Evolutionary conservation across 176 grass and related monocot genomes (phyloP), one percentile per base, ranked within the genome.

Genomic region (Eleusine coracana): DNA sequence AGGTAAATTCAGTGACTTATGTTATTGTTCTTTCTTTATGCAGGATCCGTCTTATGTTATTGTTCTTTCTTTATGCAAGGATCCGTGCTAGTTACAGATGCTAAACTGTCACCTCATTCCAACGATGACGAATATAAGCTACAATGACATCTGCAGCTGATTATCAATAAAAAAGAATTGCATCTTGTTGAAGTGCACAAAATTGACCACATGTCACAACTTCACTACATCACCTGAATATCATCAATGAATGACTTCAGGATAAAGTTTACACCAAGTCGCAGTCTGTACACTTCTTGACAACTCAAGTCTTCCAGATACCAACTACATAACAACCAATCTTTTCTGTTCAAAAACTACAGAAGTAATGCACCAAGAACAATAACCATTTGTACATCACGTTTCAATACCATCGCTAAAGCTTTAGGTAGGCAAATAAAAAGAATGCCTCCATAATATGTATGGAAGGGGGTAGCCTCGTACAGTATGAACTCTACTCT

Each of bases 391-490:
- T 79, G 84, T 62, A 50, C 75, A 69, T 62, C 50, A 60, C 5
- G 25, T 74, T 76, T 90, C 52, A 60, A 67, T 2, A 78, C 45
- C 28, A 36, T 29, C 42, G 27, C 78, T 50, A 60, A 39, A 27
- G 46, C 61, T 86, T 42, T 69, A 63, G 61, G 61, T 50, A 83
- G 88, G 88, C 83, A 83, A 90, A 79, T 82, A 86, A 90, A 90
- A 95, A 86, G 29, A 87, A 86, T 84, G 90, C 86, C 88, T 86
- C 77, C 79, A 82, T 68, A 83, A 46, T 64, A 84, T 62, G 42
- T 82, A 81, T 66, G 7, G 15, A 48, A 86, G n/a, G 82, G 74
- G 42, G 74, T 71, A 94, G n/a, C 76, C 64, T 80, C 80, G 54
- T 66, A 80, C 69, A 75, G 65, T 71, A 78, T 40, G 80, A 56